These are phyloP conservation scores for Penicillium herquei DNA, from an alignment of 495 filamentous ascomycete species.

Conservation along the genomic window DNA sequence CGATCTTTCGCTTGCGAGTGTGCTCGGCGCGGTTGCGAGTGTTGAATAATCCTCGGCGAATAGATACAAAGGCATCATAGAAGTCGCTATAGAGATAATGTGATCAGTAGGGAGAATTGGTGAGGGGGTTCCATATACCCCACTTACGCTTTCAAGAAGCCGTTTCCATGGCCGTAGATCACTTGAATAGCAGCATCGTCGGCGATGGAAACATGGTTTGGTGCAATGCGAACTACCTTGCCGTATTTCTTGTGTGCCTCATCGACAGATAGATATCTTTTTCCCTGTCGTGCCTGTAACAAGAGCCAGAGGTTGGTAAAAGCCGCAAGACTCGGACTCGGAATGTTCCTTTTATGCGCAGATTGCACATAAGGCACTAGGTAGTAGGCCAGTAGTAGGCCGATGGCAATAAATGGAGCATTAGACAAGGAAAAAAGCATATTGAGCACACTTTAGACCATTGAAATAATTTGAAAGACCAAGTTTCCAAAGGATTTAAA, in stretches of 20 bases:
- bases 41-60: constrained; percentile 85
- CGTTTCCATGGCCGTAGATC: constrained; percentile 67
- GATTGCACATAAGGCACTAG: constrained; percentile 68
- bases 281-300: constrained; percentile 62
- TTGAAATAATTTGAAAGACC: too few species aligned
- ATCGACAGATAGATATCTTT: constrained; percentile 68
- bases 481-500: too few species aligned
- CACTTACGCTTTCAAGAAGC: constrained; percentile 69
- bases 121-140: background rate
- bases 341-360: constrained; percentile 60
- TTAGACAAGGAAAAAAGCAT: constrained; percentile 47
- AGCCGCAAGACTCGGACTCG: constrained; percentile 62
- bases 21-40: constrained; percentile 81
- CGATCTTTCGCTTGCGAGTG: constrained; percentile 83
- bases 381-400: constrained; percentile 60
- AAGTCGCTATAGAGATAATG: constrained; percentile 55
- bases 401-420: constrained; percentile 58
- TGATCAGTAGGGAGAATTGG: constrained; percentile 7
- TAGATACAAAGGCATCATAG: constrained; percentile 90
- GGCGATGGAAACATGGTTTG: constrained; percentile 58
- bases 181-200: constrained; percentile 56
- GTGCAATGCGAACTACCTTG: constrained; percentile 58
- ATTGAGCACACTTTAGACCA: constrained; percentile 3
- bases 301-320: constrained; percentile 82
- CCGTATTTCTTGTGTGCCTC: constrained; percentile 70